Conservation (phyloP, 2,329 filamentous ascomycete species). For the Biscogniauxia sp. region DNA sequence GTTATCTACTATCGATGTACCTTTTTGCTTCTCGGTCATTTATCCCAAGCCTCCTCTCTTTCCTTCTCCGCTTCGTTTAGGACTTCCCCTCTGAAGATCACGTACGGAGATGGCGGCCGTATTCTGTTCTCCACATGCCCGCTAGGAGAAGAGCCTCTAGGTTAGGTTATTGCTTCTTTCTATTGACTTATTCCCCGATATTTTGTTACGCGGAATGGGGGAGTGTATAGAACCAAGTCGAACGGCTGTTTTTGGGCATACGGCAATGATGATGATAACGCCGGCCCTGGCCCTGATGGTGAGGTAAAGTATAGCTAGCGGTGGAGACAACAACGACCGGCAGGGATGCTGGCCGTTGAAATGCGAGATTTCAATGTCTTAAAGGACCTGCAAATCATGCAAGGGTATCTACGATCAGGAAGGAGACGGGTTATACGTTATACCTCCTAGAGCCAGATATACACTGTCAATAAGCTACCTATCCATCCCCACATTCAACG, state of each 20-base stretch:
- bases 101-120: slow-evolving; percentile 5
- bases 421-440: slow-evolving; percentile 5
- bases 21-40: slow-evolving; percentile 23
- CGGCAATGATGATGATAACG: slow-evolving; percentile 17
- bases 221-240: slow-evolving; percentile 22
- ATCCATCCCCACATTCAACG: slow-evolving; percentile 26
- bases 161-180: not conserved
- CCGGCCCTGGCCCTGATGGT: slow-evolving; percentile 8
- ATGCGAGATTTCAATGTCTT: slow-evolving; percentile 30
- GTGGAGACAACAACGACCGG: slow-evolving; percentile 18
- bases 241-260: slow-evolving; percentile 26
- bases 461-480: slow-evolving; percentile 6
- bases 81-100: slow-evolving; percentile 3
- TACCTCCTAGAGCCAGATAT: not conserved
- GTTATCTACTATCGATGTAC: slow-evolving; percentile 28
- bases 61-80: slow-evolving; percentile 9
- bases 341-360: slow-evolving; percentile 33
- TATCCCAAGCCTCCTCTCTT: slow-evolving; percentile 17
- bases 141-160: not conserved
- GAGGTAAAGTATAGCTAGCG: slow-evolving; percentile 19
- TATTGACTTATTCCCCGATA: not conserved
- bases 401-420: slow-evolving; percentile 27
- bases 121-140: slow-evolving; percentile 10
- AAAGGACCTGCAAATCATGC: slow-evolving; percentile 31
- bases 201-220: slow-evolving; percentile 4